A percentile compares a stretch with the other conserved stretches of the same genome.
phyloP scores from a whole-genome alignment of 202 grass and related monocot species.

The Setaria viridis region DNA sequence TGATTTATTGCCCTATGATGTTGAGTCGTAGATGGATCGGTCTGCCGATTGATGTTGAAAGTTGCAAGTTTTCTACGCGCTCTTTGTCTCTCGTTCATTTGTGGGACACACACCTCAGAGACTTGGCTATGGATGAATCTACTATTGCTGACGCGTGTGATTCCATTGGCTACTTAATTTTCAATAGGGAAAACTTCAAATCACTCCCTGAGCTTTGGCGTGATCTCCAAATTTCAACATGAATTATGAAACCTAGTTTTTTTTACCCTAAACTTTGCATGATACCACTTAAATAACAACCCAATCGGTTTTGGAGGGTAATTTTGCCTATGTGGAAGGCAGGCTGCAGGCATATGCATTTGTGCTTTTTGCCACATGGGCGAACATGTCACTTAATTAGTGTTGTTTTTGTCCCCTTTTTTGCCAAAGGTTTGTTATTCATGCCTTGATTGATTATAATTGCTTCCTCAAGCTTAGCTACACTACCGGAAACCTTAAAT shows the following conservation, averaged over 20 bases:
- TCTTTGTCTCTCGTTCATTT: conserved; percentile 22
- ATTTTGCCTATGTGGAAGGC: not conserved
- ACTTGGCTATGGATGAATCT: not conserved
- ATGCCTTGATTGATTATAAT: not conserved
- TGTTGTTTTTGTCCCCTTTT: not conserved
- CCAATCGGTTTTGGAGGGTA: not conserved
- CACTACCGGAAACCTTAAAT: too few species aligned
- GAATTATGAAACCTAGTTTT: not conserved
- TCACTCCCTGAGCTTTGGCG: not conserved
- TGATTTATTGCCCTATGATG: conserved; percentile 29
- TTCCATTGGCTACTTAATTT: conserved; percentile 19
- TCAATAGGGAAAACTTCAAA: not conserved
- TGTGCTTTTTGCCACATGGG: not conserved
- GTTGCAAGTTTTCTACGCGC: conserved; percentile 18
- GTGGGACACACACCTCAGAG: not conserved
- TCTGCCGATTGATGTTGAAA: conserved; percentile 40
- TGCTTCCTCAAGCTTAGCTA: too few species aligned
- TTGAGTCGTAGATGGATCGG: conserved; percentile 15
- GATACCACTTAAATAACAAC: not conserved
- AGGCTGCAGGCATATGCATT: not conserved
- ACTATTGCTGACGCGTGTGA: conserved; percentile 26
- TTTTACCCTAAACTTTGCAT: not conserved
- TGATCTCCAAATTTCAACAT: not conserved
- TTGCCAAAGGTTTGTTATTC: too few species aligned
- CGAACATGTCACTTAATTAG: not conserved